Conservation (phyloP, 2,329 filamentous ascomycete species). For the Pseudopyricularia cyperi region DNA sequence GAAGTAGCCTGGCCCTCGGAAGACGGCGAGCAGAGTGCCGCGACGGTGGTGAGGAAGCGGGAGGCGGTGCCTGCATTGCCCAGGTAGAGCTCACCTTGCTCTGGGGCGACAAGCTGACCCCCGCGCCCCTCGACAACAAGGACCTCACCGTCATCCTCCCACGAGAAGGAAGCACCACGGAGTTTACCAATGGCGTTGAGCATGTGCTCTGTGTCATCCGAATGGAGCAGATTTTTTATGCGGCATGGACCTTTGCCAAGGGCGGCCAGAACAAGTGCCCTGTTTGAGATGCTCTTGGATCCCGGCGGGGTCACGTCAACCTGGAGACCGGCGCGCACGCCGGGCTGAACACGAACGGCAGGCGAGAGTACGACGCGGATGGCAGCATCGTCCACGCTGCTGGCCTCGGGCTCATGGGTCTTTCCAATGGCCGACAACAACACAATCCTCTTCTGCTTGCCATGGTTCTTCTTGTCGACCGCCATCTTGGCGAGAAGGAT, state of each 20-base stretch:
- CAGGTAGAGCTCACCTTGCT: constrained; percentile 67
- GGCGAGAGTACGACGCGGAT: constrained; percentile 77
- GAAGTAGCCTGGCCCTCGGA: constrained; percentile 38
- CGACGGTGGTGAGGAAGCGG: constrained; percentile 85
- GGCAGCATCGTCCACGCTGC: constrained; percentile 71
- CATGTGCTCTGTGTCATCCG: constrained; percentile 96
- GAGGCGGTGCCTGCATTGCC: constrained; percentile 96
- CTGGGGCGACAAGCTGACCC: constrained; percentile 62
- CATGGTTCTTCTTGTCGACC: constrained; percentile 97
- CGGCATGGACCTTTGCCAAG: constrained; percentile 76
- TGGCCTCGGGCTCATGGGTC: constrained; percentile 78
- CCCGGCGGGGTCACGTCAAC: constrained; percentile 80
- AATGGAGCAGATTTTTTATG: constrained; percentile 86
- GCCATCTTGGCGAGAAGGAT: constrained; percentile 85
- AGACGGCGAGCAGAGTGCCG: constrained; percentile 60
- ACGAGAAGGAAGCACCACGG: constrained; percentile 76
- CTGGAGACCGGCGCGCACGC: constrained; percentile 47
- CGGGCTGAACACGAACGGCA: constrained; percentile 60
- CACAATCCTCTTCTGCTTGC: constrained; percentile 89
- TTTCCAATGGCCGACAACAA: constrained; percentile 81
- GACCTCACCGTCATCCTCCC: constrained; percentile 90
- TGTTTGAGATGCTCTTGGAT: constrained; percentile 95
- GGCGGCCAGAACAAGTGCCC: constrained; percentile 85
- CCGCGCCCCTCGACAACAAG: constrained; percentile 83
- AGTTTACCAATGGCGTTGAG: constrained; percentile 77